Conservation (phyloP, 2,329 filamentous ascomycete species). For the Apiospora malaysiana region DNA sequence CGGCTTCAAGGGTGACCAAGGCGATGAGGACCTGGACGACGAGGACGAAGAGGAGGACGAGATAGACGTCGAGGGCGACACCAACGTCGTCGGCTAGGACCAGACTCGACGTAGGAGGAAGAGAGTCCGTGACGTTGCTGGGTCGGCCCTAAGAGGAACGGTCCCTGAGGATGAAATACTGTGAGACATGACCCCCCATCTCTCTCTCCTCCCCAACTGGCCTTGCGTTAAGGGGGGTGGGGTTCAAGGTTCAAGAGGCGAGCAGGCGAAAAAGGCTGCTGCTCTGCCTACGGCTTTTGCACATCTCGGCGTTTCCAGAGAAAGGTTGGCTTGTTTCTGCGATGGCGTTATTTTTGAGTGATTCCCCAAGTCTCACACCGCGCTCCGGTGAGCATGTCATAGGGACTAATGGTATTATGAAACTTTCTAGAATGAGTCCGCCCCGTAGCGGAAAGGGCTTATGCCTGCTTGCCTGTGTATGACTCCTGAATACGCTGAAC, state of each 20-base stretch:
- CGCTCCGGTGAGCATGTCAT: conserved; percentile 17
- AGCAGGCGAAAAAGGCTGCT: background rate
- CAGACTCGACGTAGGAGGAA: background rate
- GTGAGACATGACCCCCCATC: background rate
- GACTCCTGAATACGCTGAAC: conserved; percentile 6
- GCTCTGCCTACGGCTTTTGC: conserved; percentile 16
- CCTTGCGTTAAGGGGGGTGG: background rate
- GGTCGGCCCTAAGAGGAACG: background rate
- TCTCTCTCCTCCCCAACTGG: background rate
- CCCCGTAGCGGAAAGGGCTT: background rate
- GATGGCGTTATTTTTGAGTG: conserved; percentile 21
- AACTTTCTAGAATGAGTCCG: conserved; percentile 16
- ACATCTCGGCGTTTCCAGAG: conserved; percentile 21
- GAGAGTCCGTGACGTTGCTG: background rate
- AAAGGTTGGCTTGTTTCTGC: conserved; percentile 19
- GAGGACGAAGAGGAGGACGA: conserved; percentile 64
- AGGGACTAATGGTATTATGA: conserved; percentile 19
- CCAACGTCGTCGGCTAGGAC: conserved; percentile 20
- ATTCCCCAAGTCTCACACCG: conserved; percentile 18
- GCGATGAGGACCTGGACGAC: conserved; percentile 66
- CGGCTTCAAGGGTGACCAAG: conserved; percentile 76
- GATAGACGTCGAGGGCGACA: conserved; percentile 40
- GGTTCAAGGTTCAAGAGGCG: background rate
- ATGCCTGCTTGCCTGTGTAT: background rate
- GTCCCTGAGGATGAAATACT: background rate